Base-by-base conservation (phyloP, 2,329 filamentous ascomycete species). In the Huntiella decipiens region DNA sequence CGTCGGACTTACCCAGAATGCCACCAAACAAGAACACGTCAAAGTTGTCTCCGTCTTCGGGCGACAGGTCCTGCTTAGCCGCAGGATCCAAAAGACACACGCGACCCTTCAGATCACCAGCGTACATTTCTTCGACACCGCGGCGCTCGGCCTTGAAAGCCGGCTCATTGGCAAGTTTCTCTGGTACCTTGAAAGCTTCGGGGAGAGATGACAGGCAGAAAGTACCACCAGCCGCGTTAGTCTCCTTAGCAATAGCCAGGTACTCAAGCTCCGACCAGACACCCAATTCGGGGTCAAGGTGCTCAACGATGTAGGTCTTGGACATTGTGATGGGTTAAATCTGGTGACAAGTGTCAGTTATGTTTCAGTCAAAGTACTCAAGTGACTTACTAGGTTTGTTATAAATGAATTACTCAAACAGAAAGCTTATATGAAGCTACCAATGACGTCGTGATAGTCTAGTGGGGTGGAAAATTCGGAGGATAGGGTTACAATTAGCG, bases 231-330 rank as follows among this genome's bases (percentile, higher is more conserved):
- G 74, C 64, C 17, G 70, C 70, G 51, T 75, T 66, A 44, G 82
- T 85, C 66, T 98, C 91, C 50, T 73, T 67, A 44, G 85, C 85
- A 59, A 98, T 95, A 56, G 81, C 74, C 46, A 76, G 67, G 65
- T 98, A 98, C 66, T 98, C 91, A 45, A 96, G 74, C 52, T 84
- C 77, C 17, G 91, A 96, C 91, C 91, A 98, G 36, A 77, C 74
- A 32, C 92, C 91, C 28, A 98, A 72, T 63, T 98, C 91, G 36
- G 83, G 79, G 65, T 98, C 91, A 53, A 98, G 77, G 63, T 98
- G 88, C 67, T 96, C 88, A 55, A 96, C 87, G 56, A 96, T 82
- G 64, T 91, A 95, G 38, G 77, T 87, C 63, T 69, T 49, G 42
- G 49, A 41, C 22, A 44, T 46, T 17, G 37, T 17, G 15, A 13